Evolutionary conservation across 805 yeast genomes (phyloP).

Genomic region (Ogataea zsoltii): DNA sequence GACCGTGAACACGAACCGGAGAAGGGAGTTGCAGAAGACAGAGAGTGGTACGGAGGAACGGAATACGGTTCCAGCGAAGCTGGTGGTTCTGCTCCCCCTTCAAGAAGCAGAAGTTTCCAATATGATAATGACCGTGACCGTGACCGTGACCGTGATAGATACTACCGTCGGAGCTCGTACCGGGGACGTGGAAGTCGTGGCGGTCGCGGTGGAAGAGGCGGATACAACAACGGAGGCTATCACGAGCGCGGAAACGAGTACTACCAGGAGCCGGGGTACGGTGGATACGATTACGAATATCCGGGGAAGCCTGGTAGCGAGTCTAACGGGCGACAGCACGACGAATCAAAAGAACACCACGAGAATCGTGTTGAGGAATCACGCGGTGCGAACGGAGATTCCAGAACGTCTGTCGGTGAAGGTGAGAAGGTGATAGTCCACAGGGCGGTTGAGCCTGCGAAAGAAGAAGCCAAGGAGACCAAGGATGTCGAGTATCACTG

Average conservation of each 20-base stretch:
- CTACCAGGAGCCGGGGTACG: conserved; percentile 6
- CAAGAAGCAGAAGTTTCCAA: conserved; percentile 4
- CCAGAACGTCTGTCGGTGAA: not conserved
- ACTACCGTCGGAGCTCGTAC: conserved; percentile 6
- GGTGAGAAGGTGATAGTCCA: no score
- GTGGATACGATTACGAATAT: not conserved
- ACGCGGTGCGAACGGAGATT: not conserved
- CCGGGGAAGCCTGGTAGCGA: not conserved
- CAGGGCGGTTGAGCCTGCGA: not conserved
- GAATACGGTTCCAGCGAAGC: conserved; percentile 1
- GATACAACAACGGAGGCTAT: conserved; percentile 7
- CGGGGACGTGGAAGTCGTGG: conserved; percentile 16
- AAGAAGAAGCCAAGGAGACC: conserved; percentile 3
- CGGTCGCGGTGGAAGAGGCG: conserved; percentile 3
- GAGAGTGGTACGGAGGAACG: not conserved
- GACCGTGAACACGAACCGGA: not conserved
- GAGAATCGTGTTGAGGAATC: not conserved
- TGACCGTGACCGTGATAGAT: conserved; percentile 1
- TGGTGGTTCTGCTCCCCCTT: conserved; percentile 1
- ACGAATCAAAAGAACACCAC: not conserved
- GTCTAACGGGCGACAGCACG: not conserved
- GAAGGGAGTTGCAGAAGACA: not conserved
- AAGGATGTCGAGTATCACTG: conserved; percentile 29
- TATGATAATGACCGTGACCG: conserved; percentile 3
- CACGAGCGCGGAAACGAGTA: conserved; percentile 5